Percentiles rank a stretch among this genome's conserved stretches.
Conservation (phyloP, 352 stramenopile genomes). For the Elongisporangium prolatum region DNA sequence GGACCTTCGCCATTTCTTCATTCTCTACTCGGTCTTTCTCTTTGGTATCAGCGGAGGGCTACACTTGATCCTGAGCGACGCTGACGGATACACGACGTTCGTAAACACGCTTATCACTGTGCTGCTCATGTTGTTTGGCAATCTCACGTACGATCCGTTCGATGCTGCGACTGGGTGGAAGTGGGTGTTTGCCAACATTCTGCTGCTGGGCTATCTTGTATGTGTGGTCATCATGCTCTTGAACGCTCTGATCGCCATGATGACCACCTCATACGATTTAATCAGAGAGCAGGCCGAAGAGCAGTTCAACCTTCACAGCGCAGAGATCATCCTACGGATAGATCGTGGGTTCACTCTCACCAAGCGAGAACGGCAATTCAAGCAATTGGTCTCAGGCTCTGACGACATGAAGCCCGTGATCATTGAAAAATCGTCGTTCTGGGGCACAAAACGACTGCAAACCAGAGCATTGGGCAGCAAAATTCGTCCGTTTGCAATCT, state of each 20-base stretch:
- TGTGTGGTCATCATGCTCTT: conserved; percentile 53
- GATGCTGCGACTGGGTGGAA: conserved; percentile 25
- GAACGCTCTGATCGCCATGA: no score
- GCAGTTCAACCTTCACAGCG: conserved; percentile 45
- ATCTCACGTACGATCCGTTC: conserved; percentile 47
- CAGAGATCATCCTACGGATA: conserved; percentile 44
- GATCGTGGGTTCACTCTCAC: conserved; percentile 32
- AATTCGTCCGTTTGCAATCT: no score
- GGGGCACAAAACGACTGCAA: no score
- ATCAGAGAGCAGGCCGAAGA: conserved; percentile 48
- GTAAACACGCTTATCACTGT: conserved; percentile 55
- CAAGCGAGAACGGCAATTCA: conserved; percentile 31
- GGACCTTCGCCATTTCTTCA: conserved; percentile 59
- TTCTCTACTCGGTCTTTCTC: conserved; percentile 72
- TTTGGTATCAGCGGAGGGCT: conserved; percentile 68
- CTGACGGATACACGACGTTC: conserved; percentile 49
- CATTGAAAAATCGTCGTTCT: no score
- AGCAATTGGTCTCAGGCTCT: conserved; percentile 17
- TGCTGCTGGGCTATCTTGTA: conserved; percentile 51
- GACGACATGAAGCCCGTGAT: no score
- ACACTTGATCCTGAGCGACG: conserved; percentile 54
- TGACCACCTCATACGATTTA: conserved; percentile 54
- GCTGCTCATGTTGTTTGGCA: no score
- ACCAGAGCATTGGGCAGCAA: no score
- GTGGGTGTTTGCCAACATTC: conserved; percentile 41